Base-by-base conservation (phyloP, 2,329 filamentous ascomycete species). In the Cryphonectria nitschkei region DNA sequence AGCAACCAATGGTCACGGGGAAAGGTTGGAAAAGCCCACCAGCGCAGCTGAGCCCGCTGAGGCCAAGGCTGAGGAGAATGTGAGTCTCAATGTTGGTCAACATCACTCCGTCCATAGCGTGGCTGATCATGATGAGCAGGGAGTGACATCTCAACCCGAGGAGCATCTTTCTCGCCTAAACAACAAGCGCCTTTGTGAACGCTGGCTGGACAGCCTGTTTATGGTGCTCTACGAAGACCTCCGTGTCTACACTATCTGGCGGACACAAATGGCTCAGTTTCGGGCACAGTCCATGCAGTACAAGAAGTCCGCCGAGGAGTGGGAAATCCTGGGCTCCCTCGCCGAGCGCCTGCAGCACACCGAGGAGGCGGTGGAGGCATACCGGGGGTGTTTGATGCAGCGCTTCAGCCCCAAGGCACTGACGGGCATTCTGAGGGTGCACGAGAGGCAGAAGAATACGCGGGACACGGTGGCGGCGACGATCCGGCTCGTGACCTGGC, bases 171-270 rank as follows among this genome's bases (percentile, higher is more conserved):
- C 94, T 8, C 93, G 95, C 76, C 94, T 99, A 78, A 96, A 97
- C 79, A 97, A 98, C 81, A 99, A 99, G 84, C 92, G 96, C 0
- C 88, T 99, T 0, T 99, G 96, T 78, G 96, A 99, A 82, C 90
- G 96, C 75, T 99, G 96, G 96, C 88, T 99, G 2, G 96, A 99
- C 81, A 98, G 97, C 77, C 87, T 99, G 32, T 99, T 99, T 84
- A 99, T 99, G 96, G 96, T 98, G 0, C 87, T 99, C 2, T 99
- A 99, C 80, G 96, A 99, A 81, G 96, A 99, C 78, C 87, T 99
- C 26, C 93, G 96, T 65, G 95, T 99, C 62, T 99, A 99, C 84
- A 99, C 96, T 16, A 99, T 99, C 80, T 99, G 96, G 96, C 92
- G 96, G 70, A 98, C 96, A 0, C 96, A 99, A 80, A 96, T 98